Base-by-base conservation (phyloP, 768 basidiomycete genomes). In the Boletus subcaerulescens region DNA sequence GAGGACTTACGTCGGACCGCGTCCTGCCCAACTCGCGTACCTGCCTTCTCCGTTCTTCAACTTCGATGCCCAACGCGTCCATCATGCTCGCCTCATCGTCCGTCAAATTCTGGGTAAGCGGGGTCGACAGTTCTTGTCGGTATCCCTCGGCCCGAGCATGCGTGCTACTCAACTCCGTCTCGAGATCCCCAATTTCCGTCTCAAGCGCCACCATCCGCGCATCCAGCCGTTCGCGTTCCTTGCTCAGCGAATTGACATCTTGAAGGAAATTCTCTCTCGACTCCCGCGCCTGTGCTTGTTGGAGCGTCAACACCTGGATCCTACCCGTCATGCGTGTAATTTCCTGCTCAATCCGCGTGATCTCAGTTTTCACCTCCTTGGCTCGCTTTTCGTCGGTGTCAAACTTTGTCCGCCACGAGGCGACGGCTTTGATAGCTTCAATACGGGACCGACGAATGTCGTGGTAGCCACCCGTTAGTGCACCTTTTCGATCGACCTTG, bases 401-500 rank as follows among this genome's bases (percentile, higher is more conserved):
- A 58, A 80, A 85, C 63, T 88, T 90, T 0, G 75, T 70, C 35
- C 85, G 80, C 91, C 93, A 96, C 3, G 75, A 78, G 56, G 83
- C 82, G 41, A 95, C 85, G 47, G 75, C 78, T 63, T 86, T 86
- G 69, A 96, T 87, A 0, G 83, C 89, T 62, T 98, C 95, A 50
- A 98, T 85, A 14, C 97, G 84, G 10, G 93, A 95, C 44, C 91
- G 80, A 12, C 91, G 84, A 24, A 93, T 78, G 69, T 98, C 97
- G 69, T 98, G 91, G 72, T 91, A 99, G 1, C 97, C 97, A 52
- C 97, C 97, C 0, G 95, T 98, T 45, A 99, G 73, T 2, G 95
- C 86, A 58, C 97, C 97, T 68, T 96, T 98, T 48, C 94, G 83
- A 69, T 99, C 97, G 50, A 96, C 94, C 66, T 93, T 93, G 77